These are phyloP conservation scores for Linnemannia zychae DNA, from an alignment of 192 early-diverging fungal species.

Conservation along the genomic window DNA sequence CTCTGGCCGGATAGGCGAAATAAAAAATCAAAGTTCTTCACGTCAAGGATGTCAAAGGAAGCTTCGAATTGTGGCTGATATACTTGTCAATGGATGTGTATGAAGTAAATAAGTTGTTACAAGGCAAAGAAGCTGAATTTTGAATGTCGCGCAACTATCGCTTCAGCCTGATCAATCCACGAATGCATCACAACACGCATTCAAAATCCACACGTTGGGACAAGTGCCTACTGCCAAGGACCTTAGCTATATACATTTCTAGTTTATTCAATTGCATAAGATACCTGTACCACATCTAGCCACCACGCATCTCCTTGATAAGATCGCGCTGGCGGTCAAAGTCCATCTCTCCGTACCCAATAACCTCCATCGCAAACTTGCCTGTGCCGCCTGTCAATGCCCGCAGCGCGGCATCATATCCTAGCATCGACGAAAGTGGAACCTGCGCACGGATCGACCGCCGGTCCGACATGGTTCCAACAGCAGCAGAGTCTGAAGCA, in stretches of 20 bases:
- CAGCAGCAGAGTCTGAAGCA: neutral
- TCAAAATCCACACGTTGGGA: no score
- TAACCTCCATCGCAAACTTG: conserved; percentile 86
- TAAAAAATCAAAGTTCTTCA: no score
- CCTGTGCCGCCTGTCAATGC: conserved; percentile 91
- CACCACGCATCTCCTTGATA: conserved; percentile 71
- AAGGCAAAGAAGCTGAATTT: no score
- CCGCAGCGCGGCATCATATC: conserved; percentile 85
- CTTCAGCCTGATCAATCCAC: no score
- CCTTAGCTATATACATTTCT: neutral
- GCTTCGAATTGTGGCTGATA: no score
- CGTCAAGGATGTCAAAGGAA: no score
- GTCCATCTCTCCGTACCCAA: conserved; percentile 85
- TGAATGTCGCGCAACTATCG: no score
- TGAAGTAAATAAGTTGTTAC: no score
- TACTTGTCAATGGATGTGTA: no score
- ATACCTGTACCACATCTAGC: neutral
- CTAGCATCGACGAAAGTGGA: conserved; percentile 86
- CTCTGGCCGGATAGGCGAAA: no score
- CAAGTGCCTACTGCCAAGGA: no score
- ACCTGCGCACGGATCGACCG: conserved; percentile 72
- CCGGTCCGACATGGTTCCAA: conserved; percentile 50
- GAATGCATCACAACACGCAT: no score
- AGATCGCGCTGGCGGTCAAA: conserved; percentile 78
- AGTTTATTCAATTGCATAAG: neutral